Base-by-base conservation (phyloP, 495 filamentous ascomycete genomes). In the Penicillium turbatum region DNA sequence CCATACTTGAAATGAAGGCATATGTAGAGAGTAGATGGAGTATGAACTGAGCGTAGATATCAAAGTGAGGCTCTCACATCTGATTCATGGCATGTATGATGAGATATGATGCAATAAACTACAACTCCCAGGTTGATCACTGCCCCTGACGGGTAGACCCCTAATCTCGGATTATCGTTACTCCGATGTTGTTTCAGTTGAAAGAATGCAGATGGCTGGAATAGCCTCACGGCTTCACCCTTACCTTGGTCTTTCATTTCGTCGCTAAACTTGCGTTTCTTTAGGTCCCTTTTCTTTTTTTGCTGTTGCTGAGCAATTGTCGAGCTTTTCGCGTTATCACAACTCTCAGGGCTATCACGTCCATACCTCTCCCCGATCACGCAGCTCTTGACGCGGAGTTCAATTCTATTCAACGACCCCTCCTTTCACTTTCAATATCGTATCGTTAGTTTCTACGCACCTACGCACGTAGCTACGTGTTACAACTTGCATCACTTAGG, bases 31-130 rank as follows among this genome's bases (percentile, higher is more conserved):
- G 21, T 24, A 24, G 2, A 24, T 24, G 2, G 21, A 24, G 21
- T 2, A 24, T 24, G 21, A 24, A 24, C 21, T 24, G 21, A 24
- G 21, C 21, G 21, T 24, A 24, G 21, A 24, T 24, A 24, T 24
- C 21, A 4, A 24, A 2, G 21, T 24, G 21, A 24, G 4, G 21
- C 21, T 24, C 21, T 24, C 21, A 4, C 2, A 24, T 24, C 21
- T 24, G 13, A 12, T 11, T 10, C 10, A 34, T 15, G 15, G 35
- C 35, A 26, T 50, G 15, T 13, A 39, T 36, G 34, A 39, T 41
- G 27, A 24, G 35, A 17, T 15, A 59, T 61, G 60, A 63, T 60
- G 63, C 56, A 65, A 65, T 65, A 39, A 31, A 41, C 45, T 47
- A 43, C 21, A 24, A 24, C 21, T 60, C 21, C n/a, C 21, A 24